Conservation (phyloP, 768 basidiomycete species). For the Leccinum arenicola region DNA sequence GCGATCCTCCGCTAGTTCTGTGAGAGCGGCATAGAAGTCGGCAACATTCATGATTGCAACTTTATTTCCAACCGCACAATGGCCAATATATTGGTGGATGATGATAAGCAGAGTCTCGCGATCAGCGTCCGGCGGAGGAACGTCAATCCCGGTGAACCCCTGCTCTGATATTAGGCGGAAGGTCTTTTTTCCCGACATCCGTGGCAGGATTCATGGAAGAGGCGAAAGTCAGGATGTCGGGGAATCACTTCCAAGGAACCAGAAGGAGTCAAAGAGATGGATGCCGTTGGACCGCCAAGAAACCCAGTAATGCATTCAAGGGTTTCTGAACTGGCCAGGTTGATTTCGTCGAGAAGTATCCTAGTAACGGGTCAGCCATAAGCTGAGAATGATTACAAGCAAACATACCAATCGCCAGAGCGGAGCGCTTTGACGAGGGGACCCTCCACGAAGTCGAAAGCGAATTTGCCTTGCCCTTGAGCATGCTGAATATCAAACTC, state of each 20-base stretch:
- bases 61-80: conserved; percentile 79
- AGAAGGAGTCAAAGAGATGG: conserved; percentile 72
- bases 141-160: conserved; percentile 94
- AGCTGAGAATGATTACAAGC: not conserved
- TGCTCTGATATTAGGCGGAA: conserved; percentile 84
- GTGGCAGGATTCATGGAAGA: conserved; percentile 99
- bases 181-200: conserved; percentile 96
- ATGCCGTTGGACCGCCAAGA: conserved; percentile 79
- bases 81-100: conserved; percentile 85
- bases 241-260: conserved; percentile 82
- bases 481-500: conserved; percentile 89
- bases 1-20: conserved; percentile 66
- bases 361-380: conserved; percentile 37
- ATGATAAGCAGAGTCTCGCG: conserved; percentile 86
- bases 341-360: conserved; percentile 95
- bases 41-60: conserved; percentile 86
- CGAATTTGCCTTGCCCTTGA: conserved; percentile 84
- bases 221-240: conserved; percentile 91
- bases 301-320: conserved; percentile 88
- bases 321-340: conserved; percentile 91
- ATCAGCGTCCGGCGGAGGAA: conserved; percentile 91
- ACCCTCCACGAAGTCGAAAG: conserved; percentile 94
- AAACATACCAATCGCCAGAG: conserved; percentile 82
- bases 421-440: conserved; percentile 87
- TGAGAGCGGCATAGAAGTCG: conserved; percentile 84